Evolutionary conservation across 2,329 filamentous ascomycete genomes (phyloP).

Genomic region (Gremmenia infestans): DNA sequence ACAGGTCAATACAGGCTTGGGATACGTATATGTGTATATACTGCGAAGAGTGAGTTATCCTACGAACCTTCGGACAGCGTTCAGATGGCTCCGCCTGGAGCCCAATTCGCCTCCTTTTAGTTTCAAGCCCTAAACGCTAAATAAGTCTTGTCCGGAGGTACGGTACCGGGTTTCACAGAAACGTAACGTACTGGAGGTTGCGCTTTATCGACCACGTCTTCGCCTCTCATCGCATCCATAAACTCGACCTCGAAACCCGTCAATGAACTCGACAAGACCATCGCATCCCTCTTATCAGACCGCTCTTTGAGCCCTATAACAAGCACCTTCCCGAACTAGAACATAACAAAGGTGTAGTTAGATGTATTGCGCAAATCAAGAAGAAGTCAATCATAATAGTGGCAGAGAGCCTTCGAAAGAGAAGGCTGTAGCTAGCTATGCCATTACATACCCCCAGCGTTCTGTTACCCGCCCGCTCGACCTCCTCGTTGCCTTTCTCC

Average conservation of each 20-base stretch:
- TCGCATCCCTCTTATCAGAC: conserved; percentile 45
- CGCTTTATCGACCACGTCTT: conserved; percentile 38
- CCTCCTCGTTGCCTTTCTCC: neutral
- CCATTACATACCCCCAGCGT: neutral
- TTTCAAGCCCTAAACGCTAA: conserved; percentile 9
- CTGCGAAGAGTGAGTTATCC: neutral
- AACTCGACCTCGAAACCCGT: conserved; percentile 41
- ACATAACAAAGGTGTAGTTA: neutral
- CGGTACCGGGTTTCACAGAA: neutral
- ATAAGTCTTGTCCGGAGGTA: neutral
- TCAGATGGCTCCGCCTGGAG: conserved; percentile 39
- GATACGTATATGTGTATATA: too few relatives aligned
- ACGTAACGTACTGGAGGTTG: conserved; percentile 27
- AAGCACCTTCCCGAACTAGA: conserved; percentile 39
- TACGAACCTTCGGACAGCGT: conserved; percentile 30
- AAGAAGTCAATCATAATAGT: neutral
- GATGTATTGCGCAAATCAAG: neutral
- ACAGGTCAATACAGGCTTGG: too few relatives aligned
- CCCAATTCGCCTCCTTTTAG: conserved; percentile 35
- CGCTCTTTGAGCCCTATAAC: conserved; percentile 43
- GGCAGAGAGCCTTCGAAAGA: too few relatives aligned
- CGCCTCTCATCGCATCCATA: conserved; percentile 39
- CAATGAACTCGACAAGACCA: conserved; percentile 39
- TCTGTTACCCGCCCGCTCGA: neutral
- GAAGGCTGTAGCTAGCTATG: neutral